These are phyloP conservation scores for Fusarium foetens DNA, from an alignment of 2,329 filamentous ascomycete genomes.

Conservation along the genomic window DNA sequence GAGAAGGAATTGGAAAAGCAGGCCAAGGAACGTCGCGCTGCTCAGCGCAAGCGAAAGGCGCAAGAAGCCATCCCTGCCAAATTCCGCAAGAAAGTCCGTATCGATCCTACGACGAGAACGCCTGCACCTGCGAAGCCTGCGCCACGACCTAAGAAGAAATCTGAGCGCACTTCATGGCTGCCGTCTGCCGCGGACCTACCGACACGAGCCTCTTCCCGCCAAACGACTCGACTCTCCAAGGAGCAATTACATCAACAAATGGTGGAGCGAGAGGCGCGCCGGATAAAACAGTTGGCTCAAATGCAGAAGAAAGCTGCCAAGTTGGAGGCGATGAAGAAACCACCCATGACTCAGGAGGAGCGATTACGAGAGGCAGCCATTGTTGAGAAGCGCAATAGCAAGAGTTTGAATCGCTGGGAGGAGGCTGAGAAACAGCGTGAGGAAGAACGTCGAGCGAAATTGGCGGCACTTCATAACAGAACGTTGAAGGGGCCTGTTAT, in stretches of 20 bases:
- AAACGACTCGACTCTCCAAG: conserved; percentile 68
- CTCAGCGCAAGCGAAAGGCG: conserved; percentile 81
- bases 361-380: conserved; percentile 82
- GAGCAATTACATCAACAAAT: conserved; percentile 75
- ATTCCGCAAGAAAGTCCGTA: conserved; percentile 80
- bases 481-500: conserved; percentile 90
- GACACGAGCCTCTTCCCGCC: conserved; percentile 66
- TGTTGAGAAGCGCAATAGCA: conserved; percentile 87
- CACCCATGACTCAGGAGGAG: conserved; percentile 87
- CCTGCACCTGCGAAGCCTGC: conserved; percentile 53
- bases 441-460: conserved; percentile 81
- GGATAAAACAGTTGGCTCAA: conserved; percentile 74
- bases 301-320: conserved; percentile 76
- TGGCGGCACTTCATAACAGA: conserved; percentile 88
- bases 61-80: conserved; percentile 77
- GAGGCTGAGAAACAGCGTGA: conserved; percentile 89
- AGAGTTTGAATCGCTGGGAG: conserved; percentile 93
- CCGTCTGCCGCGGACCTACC: conserved; percentile 65
- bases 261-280: conserved; percentile 75
- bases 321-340: conserved; percentile 79
- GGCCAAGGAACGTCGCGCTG: conserved; percentile 73
- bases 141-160: conserved; percentile 68
- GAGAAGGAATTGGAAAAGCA: conserved; percentile 86
- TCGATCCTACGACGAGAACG: conserved; percentile 62
- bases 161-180: conserved; percentile 68